Conservation (phyloP, 2,329 filamentous ascomycete species). For the Fusarium buxicola region DNA sequence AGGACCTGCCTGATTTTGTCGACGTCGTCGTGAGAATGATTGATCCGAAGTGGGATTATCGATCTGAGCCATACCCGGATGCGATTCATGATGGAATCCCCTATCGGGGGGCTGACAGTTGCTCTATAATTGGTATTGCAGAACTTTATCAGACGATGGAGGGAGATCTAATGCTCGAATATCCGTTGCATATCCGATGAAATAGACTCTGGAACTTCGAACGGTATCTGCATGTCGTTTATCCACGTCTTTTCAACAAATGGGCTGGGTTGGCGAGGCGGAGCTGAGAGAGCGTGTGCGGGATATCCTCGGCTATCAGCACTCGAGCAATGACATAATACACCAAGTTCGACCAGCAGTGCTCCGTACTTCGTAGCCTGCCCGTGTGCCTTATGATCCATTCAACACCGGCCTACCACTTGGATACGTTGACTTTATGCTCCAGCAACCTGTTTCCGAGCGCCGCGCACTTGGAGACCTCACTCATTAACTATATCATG, state of each 20-base stretch:
- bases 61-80: constrained; percentile 8
- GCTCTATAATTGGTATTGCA: not conserved
- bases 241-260: too few relatives aligned
- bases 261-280: not conserved
- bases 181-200: too few relatives aligned
- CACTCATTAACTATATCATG: not conserved
- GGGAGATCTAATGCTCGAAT: constrained; percentile 23
- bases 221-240: too few relatives aligned
- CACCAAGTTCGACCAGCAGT: constrained; percentile 22
- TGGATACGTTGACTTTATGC: not conserved
- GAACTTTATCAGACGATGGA: constrained; percentile 22
- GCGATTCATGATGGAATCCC: not conserved
- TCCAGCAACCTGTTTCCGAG: not conserved
- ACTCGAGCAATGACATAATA: constrained; percentile 33
- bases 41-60: constrained; percentile 30
- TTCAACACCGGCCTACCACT: constrained; percentile 1
- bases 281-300: not conserved
- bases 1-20: not conserved
- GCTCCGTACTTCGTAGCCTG: too few relatives aligned
- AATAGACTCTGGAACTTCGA: too few relatives aligned
- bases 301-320: constrained; percentile 29
- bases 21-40: constrained; percentile 10
- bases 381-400: constrained; percentile 16
- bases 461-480: not conserved
- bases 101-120: constrained; percentile 16